Evolutionary conservation across 2,329 filamentous ascomycete species (phyloP).

Genomic region (Arachnopeziza araneosa): DNA sequence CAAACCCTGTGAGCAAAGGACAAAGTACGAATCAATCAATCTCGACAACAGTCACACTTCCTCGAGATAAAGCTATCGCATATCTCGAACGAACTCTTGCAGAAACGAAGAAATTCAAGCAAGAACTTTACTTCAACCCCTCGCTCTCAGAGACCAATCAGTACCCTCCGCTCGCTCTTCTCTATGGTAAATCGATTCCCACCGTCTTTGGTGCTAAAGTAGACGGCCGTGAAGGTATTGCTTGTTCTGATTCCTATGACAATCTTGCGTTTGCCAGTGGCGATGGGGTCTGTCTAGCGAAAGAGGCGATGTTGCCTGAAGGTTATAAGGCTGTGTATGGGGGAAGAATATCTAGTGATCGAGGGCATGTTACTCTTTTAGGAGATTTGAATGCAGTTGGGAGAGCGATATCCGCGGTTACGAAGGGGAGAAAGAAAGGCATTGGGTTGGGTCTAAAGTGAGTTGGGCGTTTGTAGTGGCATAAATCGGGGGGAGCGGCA

Average conservation of each 20-base stretch:
- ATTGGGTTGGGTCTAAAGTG: conserved; percentile 54
- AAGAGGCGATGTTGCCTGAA: conserved; percentile 76
- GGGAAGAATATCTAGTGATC: conserved; percentile 71
- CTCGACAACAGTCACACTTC: conserved; percentile 29
- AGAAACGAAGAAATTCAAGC: conserved; percentile 68
- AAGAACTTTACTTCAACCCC: conserved; percentile 60
- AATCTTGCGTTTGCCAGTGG: conserved; percentile 81
- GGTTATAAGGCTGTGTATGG: conserved; percentile 71
- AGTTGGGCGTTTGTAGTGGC: background rate
- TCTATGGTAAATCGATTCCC: conserved; percentile 83
- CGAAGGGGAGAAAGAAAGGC: conserved; percentile 62
- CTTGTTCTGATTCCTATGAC: conserved; percentile 73
- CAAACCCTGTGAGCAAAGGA: conserved; percentile 20
- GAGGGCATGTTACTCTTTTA: conserved; percentile 81
- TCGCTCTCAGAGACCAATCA: conserved; percentile 56
- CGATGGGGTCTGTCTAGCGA: conserved; percentile 83
- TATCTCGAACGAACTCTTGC: conserved; percentile 74
- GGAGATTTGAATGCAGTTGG: conserved; percentile 82
- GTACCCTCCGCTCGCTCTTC: conserved; percentile 76
- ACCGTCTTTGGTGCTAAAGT: conserved; percentile 82
- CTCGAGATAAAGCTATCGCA: conserved; percentile 35
- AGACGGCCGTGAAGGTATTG: conserved; percentile 65
- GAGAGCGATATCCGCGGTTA: conserved; percentile 62
- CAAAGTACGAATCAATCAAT: conserved; percentile 25
- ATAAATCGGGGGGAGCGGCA: background rate